Evolutionary conservation across 2,329 filamentous ascomycete species (phyloP), one percentile per base, ranked within the genome.

Genomic region (Trichoderma koningii): DNA sequence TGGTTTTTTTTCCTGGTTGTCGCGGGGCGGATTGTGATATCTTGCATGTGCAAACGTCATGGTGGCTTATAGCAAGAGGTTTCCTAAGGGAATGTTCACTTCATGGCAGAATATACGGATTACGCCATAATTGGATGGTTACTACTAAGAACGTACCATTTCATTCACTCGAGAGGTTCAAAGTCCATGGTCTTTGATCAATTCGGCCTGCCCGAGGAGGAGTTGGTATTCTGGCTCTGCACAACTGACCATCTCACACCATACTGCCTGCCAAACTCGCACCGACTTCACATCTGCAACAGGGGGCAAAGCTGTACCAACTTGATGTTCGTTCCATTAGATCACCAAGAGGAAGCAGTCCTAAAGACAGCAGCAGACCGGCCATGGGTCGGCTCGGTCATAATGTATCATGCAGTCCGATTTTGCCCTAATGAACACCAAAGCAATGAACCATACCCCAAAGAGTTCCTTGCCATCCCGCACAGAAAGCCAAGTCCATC

Each of bases 401-500:
- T 71, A 67, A 74, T 79, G 76, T 78, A 79, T 81, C 80, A 81
- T 81, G 78, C 77, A 80, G 77, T 79, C 74, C 80, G 78, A 79
- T 66, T 38, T 79, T 78, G 76, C 76, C 81, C 79, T 78, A 77
- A 77, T 79, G 76, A 82, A 83, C 81, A 83, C 81, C 81, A 77
- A 79, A 82, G 79, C 79, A 81, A 81, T 82, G 79, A 81, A 79
- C 78, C 77, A 77, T 71, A 70, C 70, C 77, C 77, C 65, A 70
- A 70, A 72, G 71, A 73, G 72, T 74, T 73, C 74, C 73, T 75
- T 74, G 73, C 73, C 70, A 67, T 74, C 71, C 70, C 72, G 71
- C 74, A 72, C 70, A 76, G 71, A 73, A 73, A 75, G 71, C 70
- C 72, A 72, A 71, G 71, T 68, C 68, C 71, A 66, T 68, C 69